phyloP scores from a whole-genome alignment of 106 monocot genomes.

The Platanthera guangdongensis region DNA sequence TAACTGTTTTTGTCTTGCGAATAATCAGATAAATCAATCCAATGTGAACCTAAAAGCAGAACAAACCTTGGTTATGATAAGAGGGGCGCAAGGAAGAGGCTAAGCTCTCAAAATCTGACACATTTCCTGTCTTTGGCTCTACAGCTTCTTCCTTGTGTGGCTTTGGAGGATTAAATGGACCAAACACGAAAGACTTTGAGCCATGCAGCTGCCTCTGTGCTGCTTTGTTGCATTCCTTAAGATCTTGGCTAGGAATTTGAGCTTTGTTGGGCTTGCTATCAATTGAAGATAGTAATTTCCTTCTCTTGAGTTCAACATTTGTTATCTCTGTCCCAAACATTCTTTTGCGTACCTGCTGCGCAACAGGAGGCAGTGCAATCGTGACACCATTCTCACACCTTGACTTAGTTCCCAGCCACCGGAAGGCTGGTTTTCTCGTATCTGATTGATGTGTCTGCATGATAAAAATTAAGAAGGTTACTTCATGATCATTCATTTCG shows the following conservation, averaged over 20 bases:
- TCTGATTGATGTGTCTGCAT: constrained; percentile 67
- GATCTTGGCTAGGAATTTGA: constrained; percentile 16
- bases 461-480: neutral
- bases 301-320: constrained; percentile 49
- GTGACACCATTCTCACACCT: constrained; percentile 29
- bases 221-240: constrained; percentile 48
- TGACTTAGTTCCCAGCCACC: constrained; percentile 62
- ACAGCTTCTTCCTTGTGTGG: neutral
- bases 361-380: constrained; percentile 15
- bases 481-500: neutral
- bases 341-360: constrained; percentile 45
- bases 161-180: constrained; percentile 59
- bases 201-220: constrained; percentile 50
- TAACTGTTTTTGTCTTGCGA: neutral
- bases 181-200: constrained; percentile 52
- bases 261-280: constrained; percentile 33
- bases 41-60: neutral
- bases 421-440: constrained; percentile 80
- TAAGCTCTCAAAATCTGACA: constrained; percentile 55
- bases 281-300: constrained; percentile 14
- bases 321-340: constrained; percentile 79
- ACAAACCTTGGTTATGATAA: constrained; percentile 87
- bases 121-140: constrained; percentile 12
- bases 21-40: neutral
- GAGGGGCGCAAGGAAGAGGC: constrained; percentile 51